Percentiles rank a stretch among this genome's conserved stretches.
phyloP scores from a whole-genome alignment of 805 yeast species.

The Groenewaldozyma salmanticensis region DNA sequence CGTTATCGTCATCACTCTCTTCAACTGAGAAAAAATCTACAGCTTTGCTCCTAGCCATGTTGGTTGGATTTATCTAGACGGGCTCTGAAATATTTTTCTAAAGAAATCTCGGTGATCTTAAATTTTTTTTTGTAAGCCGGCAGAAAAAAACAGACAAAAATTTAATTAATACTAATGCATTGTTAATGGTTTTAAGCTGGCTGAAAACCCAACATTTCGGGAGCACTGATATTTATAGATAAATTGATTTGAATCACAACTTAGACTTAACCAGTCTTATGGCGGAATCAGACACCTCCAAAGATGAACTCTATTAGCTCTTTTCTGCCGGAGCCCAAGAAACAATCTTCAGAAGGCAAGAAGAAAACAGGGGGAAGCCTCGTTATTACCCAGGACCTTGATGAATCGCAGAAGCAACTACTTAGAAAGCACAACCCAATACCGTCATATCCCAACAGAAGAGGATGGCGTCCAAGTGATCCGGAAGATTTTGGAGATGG shows the following conservation, averaged over 20 bases:
- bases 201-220: no score
- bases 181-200: no score
- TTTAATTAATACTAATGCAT: no score
- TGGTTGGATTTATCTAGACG: no score
- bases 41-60: constrained; percentile 1
- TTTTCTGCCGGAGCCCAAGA: constrained; percentile 11
- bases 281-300: no score
- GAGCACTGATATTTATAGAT: no score
- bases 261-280: no score
- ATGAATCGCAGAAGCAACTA: constrained; percentile 1
- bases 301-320: constrained; percentile 12
- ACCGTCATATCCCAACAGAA: constrained; percentile 20
- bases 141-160: no score
- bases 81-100: no score
- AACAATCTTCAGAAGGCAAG: background rate
- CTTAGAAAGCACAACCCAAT: background rate
- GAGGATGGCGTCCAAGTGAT: constrained; percentile 22
- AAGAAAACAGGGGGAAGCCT: background rate
- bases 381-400: background rate
- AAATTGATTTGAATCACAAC: no score
- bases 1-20: background rate
- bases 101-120: no score
- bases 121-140: no score
- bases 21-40: constrained; percentile 5
- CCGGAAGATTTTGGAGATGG: constrained; percentile 26